Conservation (phyloP, 2,329 filamentous ascomycete genomes). For the Amylocarpus encephaloides region DNA sequence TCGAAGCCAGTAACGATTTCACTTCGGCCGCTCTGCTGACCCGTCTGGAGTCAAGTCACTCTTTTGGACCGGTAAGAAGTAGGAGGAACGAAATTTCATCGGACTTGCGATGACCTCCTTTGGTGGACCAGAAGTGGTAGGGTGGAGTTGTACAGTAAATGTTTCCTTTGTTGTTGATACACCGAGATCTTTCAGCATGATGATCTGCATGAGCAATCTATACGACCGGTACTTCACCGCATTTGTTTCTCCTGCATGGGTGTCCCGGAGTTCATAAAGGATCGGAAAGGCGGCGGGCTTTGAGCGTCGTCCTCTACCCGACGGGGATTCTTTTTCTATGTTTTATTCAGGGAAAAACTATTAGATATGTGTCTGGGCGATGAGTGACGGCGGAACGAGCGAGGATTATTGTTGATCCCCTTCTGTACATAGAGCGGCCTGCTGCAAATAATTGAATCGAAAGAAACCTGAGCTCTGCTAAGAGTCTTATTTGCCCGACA, state of each 20-base stretch:
- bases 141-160: conserved; percentile 28
- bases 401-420: conserved; percentile 2
- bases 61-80: conserved; percentile 23
- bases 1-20: conserved; percentile 84
- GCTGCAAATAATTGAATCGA: conserved; percentile 11
- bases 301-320: background rate
- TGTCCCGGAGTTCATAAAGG: conserved; percentile 22
- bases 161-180: conserved; percentile 33
- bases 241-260: conserved; percentile 26
- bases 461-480: background rate
- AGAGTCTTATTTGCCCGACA: background rate
- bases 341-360: conserved; percentile 2
- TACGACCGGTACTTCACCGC: conserved; percentile 27
- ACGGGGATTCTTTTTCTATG: conserved; percentile 2
- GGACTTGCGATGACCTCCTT: conserved; percentile 18
- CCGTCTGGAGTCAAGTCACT: conserved; percentile 69
- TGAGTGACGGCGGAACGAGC: background rate
- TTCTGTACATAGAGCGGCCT: conserved; percentile 12
- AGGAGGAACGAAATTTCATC: conserved; percentile 19
- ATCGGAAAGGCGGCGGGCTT: conserved; percentile 4
- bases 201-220: conserved; percentile 48
- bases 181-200: conserved; percentile 35
- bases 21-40: conserved; percentile 82
- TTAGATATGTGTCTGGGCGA: conserved; percentile 4
- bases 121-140: background rate